phyloP scores from a whole-genome alignment of 2,329 filamentous ascomycete genomes.

The Botrytis fabae region DNA sequence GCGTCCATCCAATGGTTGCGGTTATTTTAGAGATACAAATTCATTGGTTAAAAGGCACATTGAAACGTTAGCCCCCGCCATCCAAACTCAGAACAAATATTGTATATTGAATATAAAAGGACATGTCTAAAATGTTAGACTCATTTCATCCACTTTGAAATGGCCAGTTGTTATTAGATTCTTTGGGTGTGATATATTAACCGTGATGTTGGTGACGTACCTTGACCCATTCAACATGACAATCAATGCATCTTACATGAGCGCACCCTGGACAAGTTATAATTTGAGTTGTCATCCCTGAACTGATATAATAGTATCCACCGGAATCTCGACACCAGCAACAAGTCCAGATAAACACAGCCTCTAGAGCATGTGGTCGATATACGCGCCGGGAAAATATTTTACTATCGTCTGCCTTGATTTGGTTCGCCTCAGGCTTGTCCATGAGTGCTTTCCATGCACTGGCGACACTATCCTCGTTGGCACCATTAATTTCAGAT shows the following conservation, averaged over 20 bases:
- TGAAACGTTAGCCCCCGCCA: background rate
- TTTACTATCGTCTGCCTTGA: too few relatives aligned
- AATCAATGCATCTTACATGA: background rate
- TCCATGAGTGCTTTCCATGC: too few relatives aligned
- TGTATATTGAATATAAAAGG: too few relatives aligned
- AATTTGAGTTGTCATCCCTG: background rate
- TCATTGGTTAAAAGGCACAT: background rate
- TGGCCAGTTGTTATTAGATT: too few relatives aligned
- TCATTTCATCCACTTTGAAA: too few relatives aligned
- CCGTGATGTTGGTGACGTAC: background rate
- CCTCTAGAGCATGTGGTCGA: too few relatives aligned
- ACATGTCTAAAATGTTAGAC: background rate
- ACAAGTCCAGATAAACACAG: too few relatives aligned
- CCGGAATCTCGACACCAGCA: background rate
- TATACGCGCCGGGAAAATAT: too few relatives aligned
- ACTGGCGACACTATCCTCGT: too few relatives aligned
- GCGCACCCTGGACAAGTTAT: rapidly evolving
- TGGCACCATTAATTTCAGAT: too few relatives aligned
- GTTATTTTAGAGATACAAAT: background rate
- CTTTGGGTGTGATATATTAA: too few relatives aligned
- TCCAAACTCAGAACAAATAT: background rate
- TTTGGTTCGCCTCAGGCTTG: too few relatives aligned
- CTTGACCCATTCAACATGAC: rapidly evolving
- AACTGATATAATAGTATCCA: background rate
- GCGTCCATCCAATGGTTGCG: background rate